Percentiles rank a stretch among this genome's conserved stretches.
Evolutionary conservation across 768 basidiomycete species (phyloP).

Genomic region (Suillus alpinus): DNA sequence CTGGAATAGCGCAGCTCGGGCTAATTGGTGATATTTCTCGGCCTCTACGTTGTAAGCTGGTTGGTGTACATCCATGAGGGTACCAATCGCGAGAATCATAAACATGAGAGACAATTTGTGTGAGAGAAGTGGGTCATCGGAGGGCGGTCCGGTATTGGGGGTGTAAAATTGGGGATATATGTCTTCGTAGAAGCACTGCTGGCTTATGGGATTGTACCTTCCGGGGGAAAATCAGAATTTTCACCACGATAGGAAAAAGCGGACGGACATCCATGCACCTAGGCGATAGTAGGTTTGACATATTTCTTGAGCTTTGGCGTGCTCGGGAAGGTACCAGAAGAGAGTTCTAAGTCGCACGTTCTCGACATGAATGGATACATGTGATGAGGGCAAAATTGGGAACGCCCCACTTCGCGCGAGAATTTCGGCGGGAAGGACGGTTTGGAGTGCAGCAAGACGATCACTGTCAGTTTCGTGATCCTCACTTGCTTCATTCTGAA

Average conservation of each 20-base stretch:
- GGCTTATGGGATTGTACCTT: slow-evolving; percentile 68
- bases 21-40: slow-evolving; percentile 67
- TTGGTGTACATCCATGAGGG: slow-evolving; percentile 54
- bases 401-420: slow-evolving; percentile 63
- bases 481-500: slow-evolving; percentile 59
- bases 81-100: slow-evolving; percentile 66
- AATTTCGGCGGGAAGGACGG: slow-evolving; percentile 59
- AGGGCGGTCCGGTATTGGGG: slow-evolving; percentile 37
- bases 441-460: slow-evolving; percentile 47
- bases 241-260: slow-evolving; percentile 2
- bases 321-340: slow-evolving; percentile 67
- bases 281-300: slow-evolving; percentile 59
- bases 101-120: slow-evolving; percentile 65
- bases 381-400: slow-evolving; percentile 49
- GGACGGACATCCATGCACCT: slow-evolving; percentile 69
- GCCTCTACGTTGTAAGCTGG: slow-evolving; percentile 64
- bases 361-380: slow-evolving; percentile 36
- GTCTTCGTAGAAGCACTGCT: slow-evolving; percentile 58
- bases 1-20: slow-evolving; percentile 62
- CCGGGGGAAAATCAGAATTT: slow-evolving; percentile 8
- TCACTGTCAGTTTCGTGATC: slow-evolving; percentile 48
- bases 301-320: slow-evolving; percentile 58
- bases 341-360: slow-evolving; percentile 53
- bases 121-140: slow-evolving; percentile 51
- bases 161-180: slow-evolving; percentile 59